Evolutionary conservation across 768 basidiomycete genomes (phyloP).

Genomic region (Tremella yokohamensis): DNA sequence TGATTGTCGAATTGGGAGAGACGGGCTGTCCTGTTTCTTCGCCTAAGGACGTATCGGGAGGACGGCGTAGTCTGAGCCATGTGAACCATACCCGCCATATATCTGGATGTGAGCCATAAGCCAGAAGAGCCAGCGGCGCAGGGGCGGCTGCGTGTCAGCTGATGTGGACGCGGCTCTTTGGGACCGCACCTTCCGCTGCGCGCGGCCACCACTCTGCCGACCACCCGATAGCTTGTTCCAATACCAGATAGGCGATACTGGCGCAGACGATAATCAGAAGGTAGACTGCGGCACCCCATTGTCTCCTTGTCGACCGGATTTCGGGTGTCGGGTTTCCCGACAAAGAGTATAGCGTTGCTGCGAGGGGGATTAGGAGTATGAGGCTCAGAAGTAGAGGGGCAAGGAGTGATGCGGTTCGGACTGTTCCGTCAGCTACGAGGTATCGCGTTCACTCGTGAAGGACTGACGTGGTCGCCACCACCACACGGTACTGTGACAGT

Average conservation of each 20-base stretch:
- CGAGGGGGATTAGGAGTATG: background rate
- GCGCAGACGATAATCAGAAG: background rate
- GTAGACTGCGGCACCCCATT: background rate
- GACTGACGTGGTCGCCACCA: background rate
- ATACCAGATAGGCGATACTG: background rate
- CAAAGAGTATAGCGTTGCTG: background rate
- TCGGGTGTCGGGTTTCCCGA: background rate
- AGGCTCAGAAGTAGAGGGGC: background rate
- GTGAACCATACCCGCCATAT: background rate
- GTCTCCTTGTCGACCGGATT: background rate
- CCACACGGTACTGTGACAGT: background rate
- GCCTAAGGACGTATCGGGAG: background rate
- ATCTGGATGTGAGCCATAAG: background rate
- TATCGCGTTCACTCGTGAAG: too few relatives aligned
- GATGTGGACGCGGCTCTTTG: background rate
- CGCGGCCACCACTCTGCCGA: conserved; percentile 1
- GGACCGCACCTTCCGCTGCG: background rate
- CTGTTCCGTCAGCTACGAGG: background rate
- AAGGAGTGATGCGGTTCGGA: background rate
- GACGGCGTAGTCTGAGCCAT: conserved; percentile 2
- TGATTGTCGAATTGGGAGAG: background rate
- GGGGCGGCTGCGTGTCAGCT: background rate
- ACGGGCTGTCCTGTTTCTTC: background rate
- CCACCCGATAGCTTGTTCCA: conserved; percentile 8
- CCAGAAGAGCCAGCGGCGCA: background rate